Percentiles rank a stretch among this genome's conserved stretches.
Conservation (phyloP, 495 filamentous ascomycete species). For the Podospora pseudoanserina region DNA sequence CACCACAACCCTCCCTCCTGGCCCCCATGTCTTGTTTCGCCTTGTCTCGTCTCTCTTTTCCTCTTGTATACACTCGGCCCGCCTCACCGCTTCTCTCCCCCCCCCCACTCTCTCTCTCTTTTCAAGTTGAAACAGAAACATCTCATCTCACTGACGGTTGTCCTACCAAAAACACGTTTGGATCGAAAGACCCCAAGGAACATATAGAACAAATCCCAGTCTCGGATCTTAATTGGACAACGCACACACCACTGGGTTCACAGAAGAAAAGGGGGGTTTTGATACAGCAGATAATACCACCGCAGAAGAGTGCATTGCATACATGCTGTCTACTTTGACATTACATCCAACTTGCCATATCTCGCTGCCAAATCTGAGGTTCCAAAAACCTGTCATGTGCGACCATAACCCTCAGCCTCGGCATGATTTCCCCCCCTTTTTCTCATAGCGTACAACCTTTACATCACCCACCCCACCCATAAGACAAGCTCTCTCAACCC, state of each 20-base stretch:
- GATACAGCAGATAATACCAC: background rate
- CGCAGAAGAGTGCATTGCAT: background rate
- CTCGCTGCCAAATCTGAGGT: background rate
- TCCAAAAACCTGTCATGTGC: background rate
- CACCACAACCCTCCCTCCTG: background rate
- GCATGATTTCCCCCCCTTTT: background rate
- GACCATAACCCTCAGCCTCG: background rate
- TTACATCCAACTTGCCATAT: background rate
- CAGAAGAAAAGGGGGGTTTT: background rate
- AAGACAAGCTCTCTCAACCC: slow-evolving; percentile 35
- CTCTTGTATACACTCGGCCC: slow-evolving; percentile 1
- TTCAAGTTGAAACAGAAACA: background rate
- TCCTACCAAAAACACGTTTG: background rate
- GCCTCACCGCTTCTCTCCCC: slow-evolving; percentile 1
- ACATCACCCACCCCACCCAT: background rate
- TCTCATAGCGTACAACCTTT: background rate
- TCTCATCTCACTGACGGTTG: background rate
- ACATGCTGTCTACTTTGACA: background rate
- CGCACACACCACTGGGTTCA: background rate
- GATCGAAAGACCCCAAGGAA: background rate
- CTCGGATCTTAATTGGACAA: background rate
- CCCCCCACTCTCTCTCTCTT: no score
- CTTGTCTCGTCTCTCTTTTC: background rate
- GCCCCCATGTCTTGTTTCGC: background rate
- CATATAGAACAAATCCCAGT: background rate